Evolutionary conservation across 2,329 filamentous ascomycete genomes (phyloP), one percentile per base, ranked within the genome.

Genomic region (Exophiala mesophila): DNA sequence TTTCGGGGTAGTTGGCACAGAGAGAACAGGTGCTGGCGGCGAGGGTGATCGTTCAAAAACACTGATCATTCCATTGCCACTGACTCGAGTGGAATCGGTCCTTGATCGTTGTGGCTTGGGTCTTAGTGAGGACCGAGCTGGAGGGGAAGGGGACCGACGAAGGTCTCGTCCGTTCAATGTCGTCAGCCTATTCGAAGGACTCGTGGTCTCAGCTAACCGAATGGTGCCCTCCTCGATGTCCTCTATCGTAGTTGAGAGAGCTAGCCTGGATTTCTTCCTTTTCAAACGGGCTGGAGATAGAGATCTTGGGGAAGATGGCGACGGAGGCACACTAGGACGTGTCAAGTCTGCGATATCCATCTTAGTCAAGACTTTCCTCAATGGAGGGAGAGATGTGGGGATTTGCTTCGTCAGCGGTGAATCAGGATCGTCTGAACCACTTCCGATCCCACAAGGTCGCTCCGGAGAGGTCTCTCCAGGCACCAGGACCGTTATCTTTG

Each of bases 361-460:
- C 55, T 85, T 88, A 2, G 89, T 95, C 21, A 97, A 71, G 6
- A 98, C 85, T 41, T 86, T 84, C 39, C 92, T 77, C 23, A 97
- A 67, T 3, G 90, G 89, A 24, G 83, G 85, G 20, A 81, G 80
- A 26, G 73, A 71, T 1, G 78, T 70, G 2, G 76, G 68, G 15
- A 65, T 58, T 31, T 73, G 71, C 49, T 73, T 75, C 8, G 58
- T 53, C n/a, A 67, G 59, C 5, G 60, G 62, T 18, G 61, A 59
- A 12, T 70, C 63, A 21, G 67, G 62, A 9, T 62, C 59, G 12
- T 57, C 55, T 4, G 44, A 33, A n/a, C 44, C 53, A 9, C 44
- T 55, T 26, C 57, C 59, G 12, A 49, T 45, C 15, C 52, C 44
- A 30, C 64, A 63, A 30, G 29, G 24, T 13, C 41, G 40, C 16